phyloP scores from a whole-genome alignment of 2,329 filamentous ascomycete species.

The Fusarium sp. region DNA sequence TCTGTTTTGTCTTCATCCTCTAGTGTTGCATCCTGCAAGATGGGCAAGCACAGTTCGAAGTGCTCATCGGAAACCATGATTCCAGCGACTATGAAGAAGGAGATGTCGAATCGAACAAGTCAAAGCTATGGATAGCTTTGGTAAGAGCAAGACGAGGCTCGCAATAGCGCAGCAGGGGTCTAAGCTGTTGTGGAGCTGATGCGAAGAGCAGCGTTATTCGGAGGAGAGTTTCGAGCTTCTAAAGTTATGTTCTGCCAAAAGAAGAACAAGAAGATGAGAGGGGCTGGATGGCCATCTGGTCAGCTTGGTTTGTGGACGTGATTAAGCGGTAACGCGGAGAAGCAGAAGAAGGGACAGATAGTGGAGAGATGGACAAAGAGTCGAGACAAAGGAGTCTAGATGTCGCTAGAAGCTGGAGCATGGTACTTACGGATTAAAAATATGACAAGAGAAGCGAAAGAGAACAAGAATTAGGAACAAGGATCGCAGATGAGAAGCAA shows the following conservation, averaged over 20 bases:
- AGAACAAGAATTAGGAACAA: slow-evolving; percentile 26
- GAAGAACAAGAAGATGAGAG: slow-evolving; percentile 40
- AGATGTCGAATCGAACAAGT: slow-evolving; percentile 19
- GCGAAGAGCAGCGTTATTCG: slow-evolving; percentile 20
- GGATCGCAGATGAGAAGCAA: slow-evolving; percentile 36
- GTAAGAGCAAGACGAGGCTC: slow-evolving; percentile 27
- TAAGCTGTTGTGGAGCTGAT: slow-evolving; percentile 35
- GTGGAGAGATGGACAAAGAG: slow-evolving; percentile 39
- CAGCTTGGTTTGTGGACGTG: slow-evolving; percentile 27
- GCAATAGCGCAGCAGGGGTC: slow-evolving; percentile 28
- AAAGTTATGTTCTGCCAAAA: slow-evolving; percentile 19
- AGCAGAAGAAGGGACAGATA: slow-evolving; percentile 36
- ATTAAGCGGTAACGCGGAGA: slow-evolving; percentile 32
- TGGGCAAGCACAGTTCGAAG: slow-evolving; percentile 89
- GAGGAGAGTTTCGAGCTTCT: slow-evolving; percentile 15
- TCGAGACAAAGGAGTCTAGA: slow-evolving; percentile 27
- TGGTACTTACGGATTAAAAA: slow-evolving; percentile 43
- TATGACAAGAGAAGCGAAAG: slow-evolving; percentile 31
- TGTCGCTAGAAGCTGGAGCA: neutral
- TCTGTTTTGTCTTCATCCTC: slow-evolving; percentile 98
- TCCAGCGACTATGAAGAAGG: slow-evolving; percentile 43
- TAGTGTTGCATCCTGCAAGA: slow-evolving; percentile 83
- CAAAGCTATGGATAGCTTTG: slow-evolving; percentile 33
- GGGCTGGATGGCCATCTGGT: slow-evolving; percentile 37
- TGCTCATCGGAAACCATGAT: slow-evolving; percentile 92